Conservation (phyloP, 129 eudicot species). For the Arctium lappa region DNA sequence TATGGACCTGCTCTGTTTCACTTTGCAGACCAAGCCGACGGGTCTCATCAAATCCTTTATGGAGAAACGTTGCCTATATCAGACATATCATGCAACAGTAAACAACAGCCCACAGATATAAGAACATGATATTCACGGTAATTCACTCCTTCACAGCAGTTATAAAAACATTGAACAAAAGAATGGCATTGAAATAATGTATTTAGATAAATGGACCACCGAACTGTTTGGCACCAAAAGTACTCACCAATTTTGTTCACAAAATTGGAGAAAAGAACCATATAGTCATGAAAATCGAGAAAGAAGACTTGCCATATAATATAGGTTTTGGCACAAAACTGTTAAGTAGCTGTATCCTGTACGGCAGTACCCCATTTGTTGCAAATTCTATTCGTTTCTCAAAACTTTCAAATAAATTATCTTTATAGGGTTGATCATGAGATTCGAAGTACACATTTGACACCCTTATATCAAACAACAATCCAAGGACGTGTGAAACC, state of each 20-base stretch:
- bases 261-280: neutral
- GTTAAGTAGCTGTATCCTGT: no score
- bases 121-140: neutral
- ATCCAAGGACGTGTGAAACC: no score
- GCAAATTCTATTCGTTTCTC: no score
- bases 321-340: neutral
- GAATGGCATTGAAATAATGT: neutral
- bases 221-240: neutral
- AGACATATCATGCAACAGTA: conserved; percentile 19
- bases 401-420: no score
- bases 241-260: neutral
- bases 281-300: neutral
- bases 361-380: no score
- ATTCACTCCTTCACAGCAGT: neutral
- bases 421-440: no score
- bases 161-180: neutral
- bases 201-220: neutral
- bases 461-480: no score
- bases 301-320: no score
- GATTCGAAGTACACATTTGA: no score
- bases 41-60: conserved; percentile 96
- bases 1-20: conserved; percentile 79
- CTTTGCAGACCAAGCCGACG: conserved; percentile 85
- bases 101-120: neutral
- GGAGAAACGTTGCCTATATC: conserved; percentile 76